Percentiles rank a stretch among this genome's conserved stretches.
Evolutionary conservation across 495 filamentous ascomycete species (phyloP).

Genomic region (Rhypophila decipiens): DNA sequence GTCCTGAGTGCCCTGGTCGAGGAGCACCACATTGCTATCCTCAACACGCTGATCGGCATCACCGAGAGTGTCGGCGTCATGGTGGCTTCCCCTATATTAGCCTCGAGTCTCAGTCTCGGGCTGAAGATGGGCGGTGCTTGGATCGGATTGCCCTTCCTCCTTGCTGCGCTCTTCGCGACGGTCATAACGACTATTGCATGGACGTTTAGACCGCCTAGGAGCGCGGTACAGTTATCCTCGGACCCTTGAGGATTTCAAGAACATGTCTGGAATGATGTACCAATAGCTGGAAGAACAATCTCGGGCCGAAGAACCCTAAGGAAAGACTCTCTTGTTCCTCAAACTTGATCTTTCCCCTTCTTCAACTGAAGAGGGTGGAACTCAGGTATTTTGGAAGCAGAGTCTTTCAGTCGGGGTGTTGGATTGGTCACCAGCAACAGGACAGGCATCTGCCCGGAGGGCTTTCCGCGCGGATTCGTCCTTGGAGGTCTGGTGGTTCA

Average conservation of each 20-base stretch:
- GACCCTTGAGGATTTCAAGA: background rate
- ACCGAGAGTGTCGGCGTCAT: slow-evolving; percentile 22
- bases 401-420: too few relatives aligned
- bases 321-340: background rate
- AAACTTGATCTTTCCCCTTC: background rate
- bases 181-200: slow-evolving; percentile 14
- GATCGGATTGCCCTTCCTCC: slow-evolving; percentile 24
- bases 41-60: slow-evolving; percentile 24
- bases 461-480: too few relatives aligned
- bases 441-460: too few relatives aligned
- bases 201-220: slow-evolving; percentile 12
- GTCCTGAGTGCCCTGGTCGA: slow-evolving; percentile 27
- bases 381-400: too few relatives aligned
- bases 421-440: too few relatives aligned
- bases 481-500: too few relatives aligned
- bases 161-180: slow-evolving; percentile 14
- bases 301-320: background rate
- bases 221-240: background rate
- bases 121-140: slow-evolving; percentile 17
- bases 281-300: too few relatives aligned
- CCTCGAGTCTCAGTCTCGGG: slow-evolving; percentile 20
- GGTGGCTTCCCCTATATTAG: slow-evolving; percentile 21
- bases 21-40: slow-evolving; percentile 25
- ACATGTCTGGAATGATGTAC: too few relatives aligned
- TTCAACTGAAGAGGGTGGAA: background rate